Conservation (phyloP, 2,329 filamentous ascomycete genomes). For the Calonectria fujianensis region DNA sequence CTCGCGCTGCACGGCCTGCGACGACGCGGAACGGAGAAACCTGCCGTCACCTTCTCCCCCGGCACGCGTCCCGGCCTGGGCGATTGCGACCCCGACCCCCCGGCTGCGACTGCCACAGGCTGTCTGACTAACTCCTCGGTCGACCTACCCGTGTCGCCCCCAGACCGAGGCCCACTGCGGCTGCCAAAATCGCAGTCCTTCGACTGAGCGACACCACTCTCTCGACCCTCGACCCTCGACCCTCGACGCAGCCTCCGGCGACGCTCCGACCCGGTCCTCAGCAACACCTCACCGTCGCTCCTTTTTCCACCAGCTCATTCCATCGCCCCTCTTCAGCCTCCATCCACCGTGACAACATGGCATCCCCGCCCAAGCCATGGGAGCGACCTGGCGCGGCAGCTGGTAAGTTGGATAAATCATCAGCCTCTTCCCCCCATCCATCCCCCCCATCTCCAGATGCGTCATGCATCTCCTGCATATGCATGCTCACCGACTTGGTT, state of each 20-base stretch:
- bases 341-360: constrained; percentile 65
- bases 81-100: constrained; percentile 5
- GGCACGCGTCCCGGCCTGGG: constrained; percentile 27
- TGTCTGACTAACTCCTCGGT: constrained; percentile 22
- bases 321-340: constrained; percentile 37
- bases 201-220: constrained; percentile 1
- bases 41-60: not conserved
- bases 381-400: constrained; percentile 83
- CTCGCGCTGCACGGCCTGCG: not conserved
- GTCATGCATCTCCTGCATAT: constrained; percentile 46
- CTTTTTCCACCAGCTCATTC: constrained; percentile 9
- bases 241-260: not conserved
- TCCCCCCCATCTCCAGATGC: constrained; percentile 25
- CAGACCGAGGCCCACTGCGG: constrained; percentile 21
- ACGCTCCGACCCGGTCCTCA: constrained; percentile 5
- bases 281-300: not conserved
- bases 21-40: constrained; percentile 17
- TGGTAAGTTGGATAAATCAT: constrained; percentile 64
- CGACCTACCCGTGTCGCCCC: constrained; percentile 16
- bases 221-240: not conserved
- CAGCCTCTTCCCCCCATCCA: constrained; percentile 23
- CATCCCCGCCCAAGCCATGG: constrained; percentile 98
- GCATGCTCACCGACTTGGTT: constrained; percentile 49
- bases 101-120: not conserved
- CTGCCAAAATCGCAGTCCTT: constrained; percentile 12